phyloP scores from a whole-genome alignment of 345 rosid species.

The Dipteronia sinensis region DNA sequence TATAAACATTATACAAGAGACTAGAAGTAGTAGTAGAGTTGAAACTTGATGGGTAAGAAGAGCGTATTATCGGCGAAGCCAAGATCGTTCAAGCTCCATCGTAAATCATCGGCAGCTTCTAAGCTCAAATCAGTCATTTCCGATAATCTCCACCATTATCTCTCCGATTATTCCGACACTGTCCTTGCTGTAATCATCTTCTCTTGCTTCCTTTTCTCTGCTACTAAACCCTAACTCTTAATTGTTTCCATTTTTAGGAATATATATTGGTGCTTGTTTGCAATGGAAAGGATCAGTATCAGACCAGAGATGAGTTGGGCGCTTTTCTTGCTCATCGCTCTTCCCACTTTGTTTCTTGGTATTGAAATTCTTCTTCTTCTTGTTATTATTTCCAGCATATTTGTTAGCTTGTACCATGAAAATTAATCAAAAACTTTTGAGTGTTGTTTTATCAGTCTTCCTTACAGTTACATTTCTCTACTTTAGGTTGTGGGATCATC shows the following conservation, averaged over 20 bases:
- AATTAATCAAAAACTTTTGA: too few species aligned
- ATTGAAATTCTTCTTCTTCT: constrained; percentile 1
- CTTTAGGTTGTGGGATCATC: constrained; percentile 36
- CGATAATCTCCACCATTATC: constrained; percentile 33
- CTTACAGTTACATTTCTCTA: not conserved
- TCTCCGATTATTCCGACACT: constrained; percentile 26
- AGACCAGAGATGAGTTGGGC: constrained; percentile 35
- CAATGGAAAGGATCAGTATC: constrained; percentile 39
- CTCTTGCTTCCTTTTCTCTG: too few species aligned
- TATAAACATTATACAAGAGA: not conserved
- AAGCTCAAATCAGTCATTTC: constrained; percentile 30
- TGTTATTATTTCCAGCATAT: not conserved
- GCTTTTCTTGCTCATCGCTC: constrained; percentile 37
- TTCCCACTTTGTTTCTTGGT: constrained; percentile 35
- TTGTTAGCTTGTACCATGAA: too few species aligned
- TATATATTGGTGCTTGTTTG: constrained; percentile 39
- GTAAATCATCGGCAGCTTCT: constrained; percentile 36
- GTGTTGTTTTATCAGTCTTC: not conserved
- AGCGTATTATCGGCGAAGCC: not conserved
- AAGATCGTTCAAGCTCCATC: constrained; percentile 27
- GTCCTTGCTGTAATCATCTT: constrained; percentile 22
- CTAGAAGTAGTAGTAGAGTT: not conserved
- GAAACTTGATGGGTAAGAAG: too few species aligned
- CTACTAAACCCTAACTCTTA: not conserved
- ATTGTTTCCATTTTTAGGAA: constrained; percentile 26